Base-by-base conservation (phyloP, 208 protist species). In the Wallacemonas sp. region DNA sequence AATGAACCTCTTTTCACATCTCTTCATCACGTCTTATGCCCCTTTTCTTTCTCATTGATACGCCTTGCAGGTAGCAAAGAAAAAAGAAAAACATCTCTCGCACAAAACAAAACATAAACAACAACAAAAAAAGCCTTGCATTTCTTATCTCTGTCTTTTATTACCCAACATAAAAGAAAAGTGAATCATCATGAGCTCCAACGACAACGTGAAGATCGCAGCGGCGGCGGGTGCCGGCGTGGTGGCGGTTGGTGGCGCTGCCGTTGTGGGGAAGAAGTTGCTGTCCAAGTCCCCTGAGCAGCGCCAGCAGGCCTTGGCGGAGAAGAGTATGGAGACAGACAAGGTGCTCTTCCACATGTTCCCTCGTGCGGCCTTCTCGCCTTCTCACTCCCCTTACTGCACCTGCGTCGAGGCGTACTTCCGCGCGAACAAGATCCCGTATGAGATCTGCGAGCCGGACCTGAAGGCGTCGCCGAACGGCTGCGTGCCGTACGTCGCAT, bases 321-420 rank as follows among this genome's bases (percentile, higher is more conserved):
- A 26, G 22, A 54, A 56, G 33, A 55, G 30, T 21, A 39, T 28
- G 6, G 62, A 53, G 24, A 46, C 14, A 4, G 62, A 70, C 28
- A 70, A 64, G 44, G 56, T 76, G 6, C 70, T 70, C 24, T 21
- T 76, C 22, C 68, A 65, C 47, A n/a, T 47, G 2, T 62, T 64
- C 38, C 47, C 62, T 15, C n/a, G n/a, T 1, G 34, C 45, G 34
- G 12, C 49, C 26, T 38, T 27, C 30, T 36, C 59, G 2, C 46
- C 36, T 11, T 62, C 38, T 5, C 17, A 33, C 41, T 59, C 59
- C 5, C 42, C 67, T 34, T 60, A 22, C 38, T 64, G 67, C 60
- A 56, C 46, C 3, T 36, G 55, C 26, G 41, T 66, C 34, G 67
- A 72, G 67, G 55, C 58, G n/a, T 72, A 60, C 61, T 45, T 72